Evolutionary conservation across 2,329 filamentous ascomycete genomes (phyloP), one percentile per base, ranked within the genome.

Genomic region (Alternaria alternata): DNA sequence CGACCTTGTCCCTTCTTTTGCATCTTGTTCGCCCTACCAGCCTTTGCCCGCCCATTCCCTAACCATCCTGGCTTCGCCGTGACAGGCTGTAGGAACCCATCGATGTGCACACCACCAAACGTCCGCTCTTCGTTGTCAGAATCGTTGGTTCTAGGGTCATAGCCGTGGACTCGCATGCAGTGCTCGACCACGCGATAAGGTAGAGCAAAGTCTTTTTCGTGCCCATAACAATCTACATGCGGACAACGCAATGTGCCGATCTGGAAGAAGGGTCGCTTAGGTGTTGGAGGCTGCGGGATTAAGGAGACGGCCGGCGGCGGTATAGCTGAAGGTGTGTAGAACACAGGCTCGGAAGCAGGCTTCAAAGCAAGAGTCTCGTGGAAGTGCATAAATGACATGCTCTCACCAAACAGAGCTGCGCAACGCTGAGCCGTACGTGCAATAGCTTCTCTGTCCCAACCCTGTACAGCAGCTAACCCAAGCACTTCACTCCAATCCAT

Each of bases 401-500:
- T 81, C 77, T 95, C 87, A 0, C 85, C 86, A 68, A 97, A 97
- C 0, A 97, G 81, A 46, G 86, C 81, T 3, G 90, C 87, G 71
- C 94, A 98, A 49, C 94, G 86, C 71, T 88, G 84, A 2, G 90
- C 86, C 0, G 93, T 86, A 30, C 91, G 86, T 53, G 88, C 85
- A 12, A 97, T 79, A 1, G 88, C 90, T 1, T 81, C 77, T 1
- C 90, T 81, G 22, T 75, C 63, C 78, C 93, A 94, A 0, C 91
- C 92, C 2, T 86, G 86, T 51, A 96, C 80, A 0, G 91, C 86
- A 3, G 94, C 94, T 1, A 93, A 84, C 0, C 91, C 91, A 28
- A 97, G 80, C 1, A 97, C 86, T 66, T 96, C 92, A 66, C 88
- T 91, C 94, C 94, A 98, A 79, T 96, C 91, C 22, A 77, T 66